Base-by-base conservation (phyloP, 306 rosid species). In the Quercus robur region DNA sequence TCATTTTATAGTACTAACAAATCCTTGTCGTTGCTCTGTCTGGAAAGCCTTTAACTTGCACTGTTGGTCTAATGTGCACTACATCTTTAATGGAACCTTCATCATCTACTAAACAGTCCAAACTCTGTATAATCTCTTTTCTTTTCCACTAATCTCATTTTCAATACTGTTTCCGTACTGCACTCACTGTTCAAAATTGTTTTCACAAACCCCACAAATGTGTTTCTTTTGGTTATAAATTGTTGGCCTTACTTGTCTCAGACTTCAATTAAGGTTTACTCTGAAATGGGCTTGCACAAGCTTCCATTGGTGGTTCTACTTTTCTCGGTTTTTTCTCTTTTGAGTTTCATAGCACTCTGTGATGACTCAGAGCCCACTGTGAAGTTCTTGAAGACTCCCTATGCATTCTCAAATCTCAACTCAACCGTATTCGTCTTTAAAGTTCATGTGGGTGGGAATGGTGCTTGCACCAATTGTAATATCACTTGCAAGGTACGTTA, bases 361-460 rank as follows among this genome's bases (percentile, higher is more conserved):
- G 80, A 71, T 59, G 83, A 78, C 74, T 89, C 90, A 56, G 87
- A 82, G 75, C 68, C 85, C 71, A 66, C 81, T 79, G 85, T 92
- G 78, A 89, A 91, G 81, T 88, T 94, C 90, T 85, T 85, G 87
- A 91, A 90, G 68, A 82, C 89, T 49, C 98, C 98, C 5, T 80
- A 81, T 73, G 84, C 91, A 82, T 88, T 94, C 81, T 94, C 97
- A 23, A 91, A 85, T 73, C 82, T 85, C 78, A 94, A 74, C 81
- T 87, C 94, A 56, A 87, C 98, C 78, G 78, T 82, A 80, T 94
- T 94, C 85, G 78, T 84, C 55, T 94, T 94, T 82, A 54, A 89
- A 81, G 88, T 79, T 82, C 78, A 83, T 62, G 71, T 80, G 70
- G 76, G 76, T 72, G 83, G 68, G 31, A 78, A 71, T 82, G 73